Conservation (phyloP, 176 grass and related monocot genomes). For the Oryza longistaminata region DNA sequence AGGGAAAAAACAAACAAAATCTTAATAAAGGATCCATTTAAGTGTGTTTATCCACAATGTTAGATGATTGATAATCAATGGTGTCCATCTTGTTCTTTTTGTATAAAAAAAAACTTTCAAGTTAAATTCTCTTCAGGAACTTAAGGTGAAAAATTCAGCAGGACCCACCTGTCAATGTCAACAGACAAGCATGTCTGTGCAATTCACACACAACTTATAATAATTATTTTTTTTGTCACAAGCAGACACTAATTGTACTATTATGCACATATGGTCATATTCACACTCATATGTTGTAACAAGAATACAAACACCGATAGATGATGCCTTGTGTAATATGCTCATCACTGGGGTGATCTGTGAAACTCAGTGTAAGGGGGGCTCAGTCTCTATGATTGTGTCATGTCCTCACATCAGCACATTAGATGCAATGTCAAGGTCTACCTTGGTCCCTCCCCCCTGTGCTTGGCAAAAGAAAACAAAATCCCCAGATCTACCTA, state of each 20-base stretch:
- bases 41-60: background rate
- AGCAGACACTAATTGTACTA: background rate
- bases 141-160: background rate
- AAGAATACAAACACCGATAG: background rate
- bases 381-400: slow-evolving; percentile 4
- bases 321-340: slow-evolving; percentile 5
- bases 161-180: background rate
- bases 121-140: background rate
- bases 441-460: background rate
- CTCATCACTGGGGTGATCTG: background rate
- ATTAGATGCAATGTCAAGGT: slow-evolving; percentile 33
- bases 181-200: background rate
- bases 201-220: background rate
- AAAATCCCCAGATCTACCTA: slow-evolving; percentile 51
- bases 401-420: slow-evolving; percentile 30
- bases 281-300: background rate
- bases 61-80: background rate
- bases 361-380: slow-evolving; percentile 5
- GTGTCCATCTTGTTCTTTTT: background rate
- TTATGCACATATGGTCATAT: background rate
- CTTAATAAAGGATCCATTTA: background rate
- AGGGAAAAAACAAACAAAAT: background rate
- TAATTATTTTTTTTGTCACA: background rate
- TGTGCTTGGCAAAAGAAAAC: slow-evolving; percentile 44
- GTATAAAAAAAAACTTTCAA: background rate